Evolutionary conservation across 2,329 filamentous ascomycete species (phyloP).

Genomic region (Fusarium torulosum): DNA sequence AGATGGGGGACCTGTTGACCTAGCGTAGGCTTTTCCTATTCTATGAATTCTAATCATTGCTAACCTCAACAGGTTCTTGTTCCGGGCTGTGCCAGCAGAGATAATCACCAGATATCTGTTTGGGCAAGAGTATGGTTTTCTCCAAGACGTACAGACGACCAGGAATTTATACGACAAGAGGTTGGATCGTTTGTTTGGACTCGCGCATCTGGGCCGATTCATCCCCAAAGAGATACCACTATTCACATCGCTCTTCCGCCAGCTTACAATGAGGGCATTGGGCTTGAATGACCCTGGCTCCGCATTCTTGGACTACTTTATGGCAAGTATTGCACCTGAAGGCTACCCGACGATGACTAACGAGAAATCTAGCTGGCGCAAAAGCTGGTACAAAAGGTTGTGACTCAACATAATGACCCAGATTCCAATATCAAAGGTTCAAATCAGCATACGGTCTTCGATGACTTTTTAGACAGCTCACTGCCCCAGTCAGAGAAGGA

Average conservation of each 20-base stretch:
- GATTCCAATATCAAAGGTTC: background rate
- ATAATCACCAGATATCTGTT: slow-evolving; percentile 10
- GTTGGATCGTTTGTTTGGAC: background rate
- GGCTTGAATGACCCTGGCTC: too few species aligned
- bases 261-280: too few species aligned
- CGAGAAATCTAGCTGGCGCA: too few species aligned
- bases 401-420: background rate
- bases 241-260: background rate
- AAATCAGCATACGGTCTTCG: background rate
- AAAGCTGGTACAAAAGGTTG: too few species aligned
- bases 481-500: background rate
- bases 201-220: slow-evolving; percentile 8
- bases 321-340: too few species aligned
- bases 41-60: background rate
- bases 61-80: background rate
- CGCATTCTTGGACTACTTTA: too few species aligned
- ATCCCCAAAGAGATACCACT: slow-evolving; percentile 12
- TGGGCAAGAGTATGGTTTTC: slow-evolving; percentile 5
- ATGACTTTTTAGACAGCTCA: background rate
- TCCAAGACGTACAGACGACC: background rate
- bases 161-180: slow-evolving; percentile 9
- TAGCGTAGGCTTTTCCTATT: background rate
- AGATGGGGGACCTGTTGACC: background rate
- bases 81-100: slow-evolving; percentile 11
- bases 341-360: too few species aligned